Evolutionary conservation across 2,329 filamentous ascomycete genomes (phyloP).

Genomic region (Ascocoryne sarcoides): DNA sequence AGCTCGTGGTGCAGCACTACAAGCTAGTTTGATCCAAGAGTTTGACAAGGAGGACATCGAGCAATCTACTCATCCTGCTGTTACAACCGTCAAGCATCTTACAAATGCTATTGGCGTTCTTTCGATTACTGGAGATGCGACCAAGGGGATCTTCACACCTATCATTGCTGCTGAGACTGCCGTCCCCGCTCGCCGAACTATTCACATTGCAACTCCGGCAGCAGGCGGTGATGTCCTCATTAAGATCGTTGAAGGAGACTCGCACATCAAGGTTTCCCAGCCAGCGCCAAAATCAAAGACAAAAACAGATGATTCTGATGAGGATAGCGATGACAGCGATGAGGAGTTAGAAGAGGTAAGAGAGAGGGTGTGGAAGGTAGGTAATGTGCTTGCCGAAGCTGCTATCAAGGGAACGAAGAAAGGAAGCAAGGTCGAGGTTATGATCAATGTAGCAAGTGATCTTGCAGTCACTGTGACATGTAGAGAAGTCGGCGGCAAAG

Average conservation of each 20-base stretch:
- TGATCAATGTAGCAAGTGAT: conserved; percentile 77
- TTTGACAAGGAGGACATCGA: conserved; percentile 92
- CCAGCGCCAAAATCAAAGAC: conserved; percentile 68
- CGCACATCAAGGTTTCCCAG: conserved; percentile 90
- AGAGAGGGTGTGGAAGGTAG: conserved; percentile 88
- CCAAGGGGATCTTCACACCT: conserved; percentile 64
- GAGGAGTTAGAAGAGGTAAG: conserved; percentile 83
- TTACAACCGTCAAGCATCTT: conserved; percentile 89
- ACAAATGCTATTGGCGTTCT: conserved; percentile 82
- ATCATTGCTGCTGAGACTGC: conserved; percentile 82
- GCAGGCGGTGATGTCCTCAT: conserved; percentile 82
- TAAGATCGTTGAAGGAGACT: conserved; percentile 77
- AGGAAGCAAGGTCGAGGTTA: conserved; percentile 85
- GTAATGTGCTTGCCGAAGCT: conserved; percentile 74
- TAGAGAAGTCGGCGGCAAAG: conserved; percentile 62
- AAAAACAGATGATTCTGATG: conserved; percentile 50
- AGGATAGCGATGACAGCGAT: conserved; percentile 50
- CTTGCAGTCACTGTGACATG: conserved; percentile 71
- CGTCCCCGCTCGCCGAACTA: conserved; percentile 76
- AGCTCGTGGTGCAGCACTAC: conserved; percentile 85
- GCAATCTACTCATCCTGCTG: conserved; percentile 89
- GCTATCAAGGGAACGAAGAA: conserved; percentile 79
- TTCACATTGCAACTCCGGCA: conserved; percentile 67
- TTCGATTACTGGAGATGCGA: conserved; percentile 48
- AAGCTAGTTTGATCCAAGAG: conserved; percentile 88